Evolutionary conservation across 2,329 filamentous ascomycete species (phyloP), one percentile per base, ranked within the genome.

Genomic region (Daldinia sp.): DNA sequence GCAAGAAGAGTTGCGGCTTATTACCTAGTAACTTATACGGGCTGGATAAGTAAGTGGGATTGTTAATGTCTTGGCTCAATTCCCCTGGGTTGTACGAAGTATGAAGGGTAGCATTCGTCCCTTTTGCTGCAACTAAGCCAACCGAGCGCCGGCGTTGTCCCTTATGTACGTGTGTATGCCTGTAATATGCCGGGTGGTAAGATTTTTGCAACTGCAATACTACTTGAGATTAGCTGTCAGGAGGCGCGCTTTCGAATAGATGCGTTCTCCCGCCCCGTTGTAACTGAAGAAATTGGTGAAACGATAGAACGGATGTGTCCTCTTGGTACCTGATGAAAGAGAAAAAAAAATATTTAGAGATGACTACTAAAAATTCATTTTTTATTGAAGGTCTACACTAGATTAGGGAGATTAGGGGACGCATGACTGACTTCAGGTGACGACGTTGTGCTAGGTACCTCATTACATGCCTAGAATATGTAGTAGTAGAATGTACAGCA

Each of bases 11-110:
- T 46, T 65, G 65, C 60, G 65, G 65, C 65, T 68, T 66, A 63
- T 66, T 60, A 46, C 37, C 35, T 67, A 23, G 18, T 46, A 46
- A 23, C 20, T 23, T 48, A 28, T 28, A 23, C 20, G 20, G 12
- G 41, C 41, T 46, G 42, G 15, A 59, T 41, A 61, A 63, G 55
- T 37, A 37, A 37, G 63, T 69, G 57, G 50, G 53, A 64, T 59
- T 58, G 60, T 54, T 42, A 59, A 63, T 70, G 68, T 68, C 65
- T 68, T 70, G 65, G 68, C 64, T 65, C 55, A 63, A 60, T 68
- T 57, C 42, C 59, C 59, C 58, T 56, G 55, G 37, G 41, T 13
- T 30, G 35, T 56, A 57, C 41, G 41, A 55, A 42, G 46, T 39
- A 35, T 2, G 44, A 48, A 18, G 44, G 20, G 46, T 50, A 50